Evolutionary conservation across 1,284 basidiomycete species (phyloP).

Genomic region (Irpex sp.): DNA sequence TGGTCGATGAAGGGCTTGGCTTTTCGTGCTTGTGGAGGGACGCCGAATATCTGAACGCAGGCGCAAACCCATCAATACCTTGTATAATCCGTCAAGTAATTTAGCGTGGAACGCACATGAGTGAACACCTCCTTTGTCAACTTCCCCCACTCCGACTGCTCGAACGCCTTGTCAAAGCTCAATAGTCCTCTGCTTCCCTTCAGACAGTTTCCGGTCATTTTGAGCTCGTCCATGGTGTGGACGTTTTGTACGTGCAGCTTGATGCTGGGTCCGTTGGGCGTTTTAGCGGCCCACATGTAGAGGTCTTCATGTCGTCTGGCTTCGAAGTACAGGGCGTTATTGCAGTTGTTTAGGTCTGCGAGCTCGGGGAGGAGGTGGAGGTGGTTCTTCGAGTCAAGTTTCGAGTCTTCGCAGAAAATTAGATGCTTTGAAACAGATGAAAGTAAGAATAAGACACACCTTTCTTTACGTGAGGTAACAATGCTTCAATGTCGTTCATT

Average conservation of each 20-base stretch:
- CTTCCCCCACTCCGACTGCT: constrained; percentile 84
- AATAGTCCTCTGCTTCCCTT: constrained; percentile 93
- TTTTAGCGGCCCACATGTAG: constrained; percentile 96
- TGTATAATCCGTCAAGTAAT: background rate
- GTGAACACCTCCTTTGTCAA: constrained; percentile 95
- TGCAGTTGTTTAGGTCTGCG: constrained; percentile 97
- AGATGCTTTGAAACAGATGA: background rate
- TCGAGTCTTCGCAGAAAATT: constrained; percentile 64
- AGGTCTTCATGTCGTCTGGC: constrained; percentile 94
- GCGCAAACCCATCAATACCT: background rate
- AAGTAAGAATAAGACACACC: constrained; percentile 45
- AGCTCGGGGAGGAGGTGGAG: constrained; percentile 94
- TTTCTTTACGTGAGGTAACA: constrained; percentile 97
- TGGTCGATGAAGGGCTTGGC: constrained; percentile 99
- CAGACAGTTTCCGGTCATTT: constrained; percentile 99
- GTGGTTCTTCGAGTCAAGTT: constrained; percentile 96
- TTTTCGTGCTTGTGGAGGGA: constrained; percentile 85
- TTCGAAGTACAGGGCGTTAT: constrained; percentile 98
- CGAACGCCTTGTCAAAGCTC: constrained; percentile 92
- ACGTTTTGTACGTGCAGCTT: constrained; percentile 98
- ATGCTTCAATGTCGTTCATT: constrained; percentile 89
- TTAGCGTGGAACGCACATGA: constrained; percentile 61
- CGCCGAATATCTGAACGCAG: constrained; percentile 81
- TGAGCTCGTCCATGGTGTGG: constrained; percentile 99
- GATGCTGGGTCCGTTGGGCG: constrained; percentile 95